Conservation (phyloP, 306 rosid species). For the Hippophae rhamnoides region DNA sequence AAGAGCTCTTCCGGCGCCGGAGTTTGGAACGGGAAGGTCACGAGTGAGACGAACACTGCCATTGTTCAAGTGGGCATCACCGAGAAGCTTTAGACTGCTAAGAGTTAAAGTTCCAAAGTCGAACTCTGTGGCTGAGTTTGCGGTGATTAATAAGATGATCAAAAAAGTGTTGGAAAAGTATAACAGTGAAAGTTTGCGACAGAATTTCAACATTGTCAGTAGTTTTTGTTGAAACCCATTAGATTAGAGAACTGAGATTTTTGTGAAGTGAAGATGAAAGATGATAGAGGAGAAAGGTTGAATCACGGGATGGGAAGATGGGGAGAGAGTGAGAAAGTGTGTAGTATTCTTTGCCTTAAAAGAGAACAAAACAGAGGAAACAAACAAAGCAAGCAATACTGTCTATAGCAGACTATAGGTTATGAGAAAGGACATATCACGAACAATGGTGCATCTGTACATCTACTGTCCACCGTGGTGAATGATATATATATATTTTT, state of each 20-base stretch:
- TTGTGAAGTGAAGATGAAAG: conserved; percentile 8
- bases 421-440: conserved; percentile 35
- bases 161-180: conserved; percentile 2
- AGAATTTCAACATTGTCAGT: conserved; percentile 40
- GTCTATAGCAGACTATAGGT: not conserved
- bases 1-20: conserved; percentile 74
- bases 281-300: conserved; percentile 4
- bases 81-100: conserved; percentile 63
- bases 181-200: not conserved
- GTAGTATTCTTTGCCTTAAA: conserved; percentile 23
- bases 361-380: conserved; percentile 11
- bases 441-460: too few relatives aligned
- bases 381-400: conserved; percentile 28
- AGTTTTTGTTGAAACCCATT: conserved; percentile 20
- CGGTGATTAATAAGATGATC: not conserved
- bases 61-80: conserved; percentile 87
- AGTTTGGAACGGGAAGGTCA: conserved; percentile 85
- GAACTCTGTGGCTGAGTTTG: conserved; percentile 40
- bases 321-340: conserved; percentile 10
- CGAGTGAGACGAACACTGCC: conserved; percentile 73
- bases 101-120: conserved; percentile 71
- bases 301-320: conserved; percentile 27
- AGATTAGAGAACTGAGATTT: conserved; percentile 1
- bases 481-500: too few relatives aligned
- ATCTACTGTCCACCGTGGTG: too few relatives aligned